phyloP scores from a whole-genome alignment of 2,329 filamentous ascomycete genomes.

The Stagonosporopsis chrysanthemi region DNA sequence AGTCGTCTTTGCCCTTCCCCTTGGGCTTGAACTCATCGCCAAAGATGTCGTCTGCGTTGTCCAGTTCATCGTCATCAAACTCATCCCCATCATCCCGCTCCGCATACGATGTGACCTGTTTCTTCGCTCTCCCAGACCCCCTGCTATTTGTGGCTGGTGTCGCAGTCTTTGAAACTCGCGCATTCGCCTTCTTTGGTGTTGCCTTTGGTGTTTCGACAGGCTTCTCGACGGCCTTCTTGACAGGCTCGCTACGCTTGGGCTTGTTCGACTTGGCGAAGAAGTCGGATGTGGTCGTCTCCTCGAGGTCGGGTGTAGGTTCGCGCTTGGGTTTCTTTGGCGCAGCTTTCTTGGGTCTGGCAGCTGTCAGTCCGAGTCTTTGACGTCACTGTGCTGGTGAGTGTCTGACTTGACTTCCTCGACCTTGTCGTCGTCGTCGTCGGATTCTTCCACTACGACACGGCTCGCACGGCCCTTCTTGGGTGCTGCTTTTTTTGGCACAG shows the following conservation, averaged over 20 bases:
- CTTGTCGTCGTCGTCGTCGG: conserved; percentile 70
- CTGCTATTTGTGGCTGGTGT: conserved; percentile 49
- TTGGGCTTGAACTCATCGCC: conserved; percentile 72
- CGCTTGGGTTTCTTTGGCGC: conserved; percentile 64
- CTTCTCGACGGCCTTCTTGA: conserved; percentile 42
- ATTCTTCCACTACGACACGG: conserved; percentile 72
- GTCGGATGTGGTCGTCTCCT: conserved; percentile 67
- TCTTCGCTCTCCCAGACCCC: conserved; percentile 52
- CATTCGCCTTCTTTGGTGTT: conserved; percentile 47
- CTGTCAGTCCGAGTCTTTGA: conserved; percentile 30
- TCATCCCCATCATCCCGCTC: conserved; percentile 71
- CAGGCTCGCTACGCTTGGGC: conserved; percentile 58
- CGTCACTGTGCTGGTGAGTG: conserved; percentile 1
- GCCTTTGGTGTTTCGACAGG: conserved; percentile 39
- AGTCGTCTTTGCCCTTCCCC: conserved; percentile 71
- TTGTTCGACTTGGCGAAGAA: conserved; percentile 69
- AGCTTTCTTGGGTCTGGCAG: conserved; percentile 53
- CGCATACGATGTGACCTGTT: conserved; percentile 50
- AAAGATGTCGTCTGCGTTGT: conserved; percentile 81
- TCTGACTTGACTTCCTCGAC: conserved; percentile 49
- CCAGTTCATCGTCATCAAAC: conserved; percentile 54
- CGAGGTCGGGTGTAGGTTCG: conserved; percentile 58
- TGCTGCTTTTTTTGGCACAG: conserved; percentile 47
- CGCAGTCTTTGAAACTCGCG: conserved; percentile 38
- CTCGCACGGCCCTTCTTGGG: conserved; percentile 52